phyloP scores from a whole-genome alignment of 805 yeast species.

The Suhomyces vadensis region DNA sequence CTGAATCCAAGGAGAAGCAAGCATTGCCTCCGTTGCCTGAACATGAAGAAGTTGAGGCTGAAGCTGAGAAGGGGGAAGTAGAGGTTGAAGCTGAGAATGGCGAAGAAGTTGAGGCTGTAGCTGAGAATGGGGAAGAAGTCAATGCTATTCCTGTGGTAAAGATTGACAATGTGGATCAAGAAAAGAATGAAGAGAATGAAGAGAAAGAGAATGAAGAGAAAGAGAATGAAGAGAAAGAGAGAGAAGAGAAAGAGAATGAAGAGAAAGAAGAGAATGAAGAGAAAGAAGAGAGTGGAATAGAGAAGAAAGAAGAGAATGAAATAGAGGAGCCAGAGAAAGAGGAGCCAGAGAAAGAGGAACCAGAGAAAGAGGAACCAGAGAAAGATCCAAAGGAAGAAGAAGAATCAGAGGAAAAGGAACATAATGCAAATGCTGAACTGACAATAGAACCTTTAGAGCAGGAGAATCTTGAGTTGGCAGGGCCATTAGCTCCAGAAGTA shows the following conservation, averaged over 20 bases:
- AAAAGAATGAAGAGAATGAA: not conserved
- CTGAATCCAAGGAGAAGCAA: not conserved
- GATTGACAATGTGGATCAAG: not conserved
- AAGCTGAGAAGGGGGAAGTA: not conserved
- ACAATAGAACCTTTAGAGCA: not conserved
- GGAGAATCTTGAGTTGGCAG: too few relatives aligned
- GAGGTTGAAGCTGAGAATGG: not conserved
- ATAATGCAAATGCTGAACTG: not conserved
- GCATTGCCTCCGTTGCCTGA: constrained; percentile 4
- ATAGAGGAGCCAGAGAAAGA: not conserved
- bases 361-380: constrained; percentile 3
- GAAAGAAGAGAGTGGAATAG: constrained; percentile 3
- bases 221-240: constrained; percentile 1
- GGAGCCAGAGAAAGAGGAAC: constrained; percentile 1
- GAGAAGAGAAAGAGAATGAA: constrained; percentile 5
- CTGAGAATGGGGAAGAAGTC: not conserved
- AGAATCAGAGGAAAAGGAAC: not conserved
- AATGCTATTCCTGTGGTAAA: constrained; percentile 3
- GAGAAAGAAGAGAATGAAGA: constrained; percentile 8
- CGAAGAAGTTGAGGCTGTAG: constrained; percentile 10
- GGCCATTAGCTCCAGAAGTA: too few relatives aligned
- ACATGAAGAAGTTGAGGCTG: constrained; percentile 9
- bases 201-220: not conserved
- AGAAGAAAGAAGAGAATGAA: not conserved
- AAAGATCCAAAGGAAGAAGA: constrained; percentile 9